Conservation (phyloP, 176 grass and related monocot species). For the Juncus effusus region DNA sequence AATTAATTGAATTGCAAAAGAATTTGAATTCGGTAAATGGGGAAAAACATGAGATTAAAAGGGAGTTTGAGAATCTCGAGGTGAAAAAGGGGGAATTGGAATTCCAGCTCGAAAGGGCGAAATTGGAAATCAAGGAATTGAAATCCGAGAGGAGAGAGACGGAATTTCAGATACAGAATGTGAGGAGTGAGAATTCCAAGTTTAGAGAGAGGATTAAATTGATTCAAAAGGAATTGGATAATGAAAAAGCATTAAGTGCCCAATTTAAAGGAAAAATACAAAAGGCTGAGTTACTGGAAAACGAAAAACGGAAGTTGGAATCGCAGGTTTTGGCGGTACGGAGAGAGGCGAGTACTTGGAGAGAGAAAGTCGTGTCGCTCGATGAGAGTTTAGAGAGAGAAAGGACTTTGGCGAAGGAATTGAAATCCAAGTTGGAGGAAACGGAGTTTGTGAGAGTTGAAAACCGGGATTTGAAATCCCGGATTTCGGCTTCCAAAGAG, state of each 20-base stretch:
- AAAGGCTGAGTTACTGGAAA: slow-evolving; percentile 40
- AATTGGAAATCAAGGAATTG: slow-evolving; percentile 49
- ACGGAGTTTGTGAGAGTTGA: slow-evolving; percentile 31
- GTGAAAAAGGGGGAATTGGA: slow-evolving; percentile 50
- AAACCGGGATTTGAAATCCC: slow-evolving; percentile 35
- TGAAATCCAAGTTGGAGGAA: slow-evolving; percentile 34
- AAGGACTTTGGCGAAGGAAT: slow-evolving; percentile 33
- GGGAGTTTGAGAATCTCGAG: slow-evolving; percentile 43
- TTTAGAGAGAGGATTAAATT: slow-evolving; percentile 35
- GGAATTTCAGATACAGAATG: slow-evolving; percentile 37
- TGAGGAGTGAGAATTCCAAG: slow-evolving; percentile 38
- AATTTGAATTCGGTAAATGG: slow-evolving; percentile 64
- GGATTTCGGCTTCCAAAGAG: slow-evolving; percentile 35
- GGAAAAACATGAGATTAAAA: slow-evolving; percentile 42
- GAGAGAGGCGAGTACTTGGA: slow-evolving; percentile 40
- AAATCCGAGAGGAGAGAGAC: slow-evolving; percentile 44
- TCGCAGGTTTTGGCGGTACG: slow-evolving; percentile 47
- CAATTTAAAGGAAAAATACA: slow-evolving; percentile 47
- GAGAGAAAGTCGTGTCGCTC: slow-evolving; percentile 35
- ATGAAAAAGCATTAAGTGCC: slow-evolving; percentile 48
- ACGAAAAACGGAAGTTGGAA: slow-evolving; percentile 46
- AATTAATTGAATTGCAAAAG: slow-evolving; percentile 50
- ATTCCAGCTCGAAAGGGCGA: slow-evolving; percentile 47
- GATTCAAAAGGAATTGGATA: slow-evolving; percentile 51
- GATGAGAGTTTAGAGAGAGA: slow-evolving; percentile 53